Base-by-base conservation (phyloP, 225 moss, liverwort and hornwort species). In the Sphagnum tenellum region DNA sequence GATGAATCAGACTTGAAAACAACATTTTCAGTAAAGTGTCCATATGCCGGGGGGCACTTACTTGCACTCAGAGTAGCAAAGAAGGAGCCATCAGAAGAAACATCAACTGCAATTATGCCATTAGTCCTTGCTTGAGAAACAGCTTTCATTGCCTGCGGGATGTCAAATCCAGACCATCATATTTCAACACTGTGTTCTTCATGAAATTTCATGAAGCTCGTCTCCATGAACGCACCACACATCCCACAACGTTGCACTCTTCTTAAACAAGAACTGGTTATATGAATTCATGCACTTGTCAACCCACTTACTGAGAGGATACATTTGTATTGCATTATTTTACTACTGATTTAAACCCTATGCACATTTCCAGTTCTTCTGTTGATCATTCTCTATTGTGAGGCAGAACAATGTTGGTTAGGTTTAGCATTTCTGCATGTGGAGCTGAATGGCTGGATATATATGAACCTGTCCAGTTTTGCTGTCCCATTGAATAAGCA, bases 401-500 rank as follows among this genome's bases (percentile, higher is more conserved):
- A 29, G 29, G 29, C 29, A 29, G 29, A 29, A 29, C 29, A 29
- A 29, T 29, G 29, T 29, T 29, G 29, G 29, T 29, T 29, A 29
- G 29, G 29, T 29, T 29, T 29, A 29, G 29, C 29, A 29, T 29
- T 29, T 29, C 29, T 29, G 29, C 29, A 29, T 29, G 1, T 29
- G 29, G 29, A 29, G 29, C 29, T 29, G 29, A 29, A 29, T 29
- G 29, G 29, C 29, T 29, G 29, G 29, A 29, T 29, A 29, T 29
- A 29, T 29, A 50, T 48, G 44, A 54, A 85, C 85, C 81, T 85
- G 75, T 44, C 75, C 85, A 48, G 78, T 70, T 11, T 11, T 51
- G 5, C 68, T 70, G 52, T 81, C 78, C 85, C 85, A 85, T 73
- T 81, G 75, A 13, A 85, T 85, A 13, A 85, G 73, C 54, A 77